These are phyloP conservation scores for Penicillium aurantiogriseum DNA, from an alignment of 2,329 filamentous ascomycete species.

Conservation along the genomic window DNA sequence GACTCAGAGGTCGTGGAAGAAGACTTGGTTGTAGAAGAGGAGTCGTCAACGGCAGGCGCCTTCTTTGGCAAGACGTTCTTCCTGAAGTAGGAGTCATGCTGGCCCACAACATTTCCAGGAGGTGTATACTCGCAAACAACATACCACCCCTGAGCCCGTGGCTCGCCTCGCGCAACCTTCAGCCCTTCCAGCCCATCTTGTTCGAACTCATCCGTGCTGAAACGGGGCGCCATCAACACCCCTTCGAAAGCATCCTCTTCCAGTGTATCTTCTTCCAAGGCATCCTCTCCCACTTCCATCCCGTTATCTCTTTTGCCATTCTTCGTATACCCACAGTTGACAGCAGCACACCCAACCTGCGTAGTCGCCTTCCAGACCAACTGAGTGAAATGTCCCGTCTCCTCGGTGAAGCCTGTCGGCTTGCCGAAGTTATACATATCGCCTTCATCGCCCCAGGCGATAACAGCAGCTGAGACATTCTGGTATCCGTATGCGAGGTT, in stretches of 20 bases:
- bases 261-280: constrained; percentile 15
- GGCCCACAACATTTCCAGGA: constrained; percentile 58
- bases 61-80: constrained; percentile 30
- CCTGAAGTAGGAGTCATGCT: constrained; percentile 29
- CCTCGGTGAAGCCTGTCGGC: constrained; percentile 55
- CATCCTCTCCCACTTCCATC: background rate
- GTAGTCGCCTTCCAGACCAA: constrained; percentile 67
- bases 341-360: constrained; percentile 56
- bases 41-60: constrained; percentile 9
- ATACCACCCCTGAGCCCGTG: constrained; percentile 56
- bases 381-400: constrained; percentile 71
- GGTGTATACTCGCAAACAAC: constrained; percentile 71
- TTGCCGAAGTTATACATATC: constrained; percentile 58
- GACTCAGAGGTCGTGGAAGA: constrained; percentile 15
- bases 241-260: constrained; percentile 16
- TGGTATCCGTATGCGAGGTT: constrained; percentile 69
- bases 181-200: background rate
- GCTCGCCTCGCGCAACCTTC: background rate
- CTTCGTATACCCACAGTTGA: constrained; percentile 40
- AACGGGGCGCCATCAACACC: constrained; percentile 23
- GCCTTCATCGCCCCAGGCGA: constrained; percentile 65
- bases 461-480: constrained; percentile 59
- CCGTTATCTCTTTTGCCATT: constrained; percentile 14
- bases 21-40: constrained; percentile 16
- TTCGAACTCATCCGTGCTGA: background rate